Conservation (phyloP, 306 rosid species). For the Ammopiptanthus mongolicus region DNA sequence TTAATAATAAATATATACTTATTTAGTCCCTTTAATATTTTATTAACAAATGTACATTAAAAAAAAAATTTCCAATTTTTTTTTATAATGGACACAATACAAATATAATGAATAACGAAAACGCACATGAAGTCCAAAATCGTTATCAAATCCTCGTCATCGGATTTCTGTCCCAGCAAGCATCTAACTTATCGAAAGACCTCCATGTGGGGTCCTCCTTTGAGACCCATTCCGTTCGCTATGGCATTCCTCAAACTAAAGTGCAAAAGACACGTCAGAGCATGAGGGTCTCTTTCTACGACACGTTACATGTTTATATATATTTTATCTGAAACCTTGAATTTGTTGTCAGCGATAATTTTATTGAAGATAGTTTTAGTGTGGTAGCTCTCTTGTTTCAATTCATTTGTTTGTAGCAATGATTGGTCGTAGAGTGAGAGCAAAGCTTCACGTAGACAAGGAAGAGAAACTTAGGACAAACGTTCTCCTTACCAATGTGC, state of each 20-base stretch:
- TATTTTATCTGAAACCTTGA: no score
- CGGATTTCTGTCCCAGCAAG: not conserved
- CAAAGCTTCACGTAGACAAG: not conserved
- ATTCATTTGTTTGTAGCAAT: slow-evolving; percentile 1
- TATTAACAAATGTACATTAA: no score
- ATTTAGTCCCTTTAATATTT: no score
- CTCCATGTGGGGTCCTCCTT: not conserved
- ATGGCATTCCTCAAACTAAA: not conserved
- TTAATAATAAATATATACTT: no score
- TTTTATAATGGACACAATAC: not conserved
- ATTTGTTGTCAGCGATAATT: not conserved
- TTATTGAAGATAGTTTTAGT: not conserved
- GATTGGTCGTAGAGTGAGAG: slow-evolving; percentile 15
- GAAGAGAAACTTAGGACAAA: not conserved
- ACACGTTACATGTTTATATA: not conserved
- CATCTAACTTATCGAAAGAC: slow-evolving; percentile 14
- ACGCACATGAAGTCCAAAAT: not conserved
- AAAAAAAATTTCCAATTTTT: no score
- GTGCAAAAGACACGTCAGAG: not conserved
- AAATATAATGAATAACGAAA: not conserved
- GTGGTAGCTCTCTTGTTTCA: not conserved
- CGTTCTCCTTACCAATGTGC: no score
- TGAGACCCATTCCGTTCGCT: not conserved
- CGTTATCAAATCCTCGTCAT: slow-evolving; percentile 9
- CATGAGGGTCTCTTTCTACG: not conserved